A percentile compares a stretch with the other conserved stretches of the same genome.
Evolutionary conservation across 192 early-diverging fungal genomes (phyloP).

Genomic region (Rhizoclosmatium globosum): DNA sequence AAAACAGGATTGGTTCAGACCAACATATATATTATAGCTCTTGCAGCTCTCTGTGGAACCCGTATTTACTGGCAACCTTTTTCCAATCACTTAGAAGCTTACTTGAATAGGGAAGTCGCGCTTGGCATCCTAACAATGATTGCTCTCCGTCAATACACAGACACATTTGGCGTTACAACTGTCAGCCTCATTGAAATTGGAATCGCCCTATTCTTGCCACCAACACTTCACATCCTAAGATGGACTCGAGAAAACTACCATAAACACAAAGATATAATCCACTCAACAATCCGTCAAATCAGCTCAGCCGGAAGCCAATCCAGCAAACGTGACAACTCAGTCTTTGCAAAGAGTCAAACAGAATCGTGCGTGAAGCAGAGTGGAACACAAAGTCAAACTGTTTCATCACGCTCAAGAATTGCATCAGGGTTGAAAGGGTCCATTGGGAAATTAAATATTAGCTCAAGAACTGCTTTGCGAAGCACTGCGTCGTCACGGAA

Average conservation of each 20-base stretch:
- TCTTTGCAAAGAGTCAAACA: no score
- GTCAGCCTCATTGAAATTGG: not conserved
- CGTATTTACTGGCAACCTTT: constrained; percentile 30
- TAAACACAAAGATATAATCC: not conserved
- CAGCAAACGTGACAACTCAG: no score
- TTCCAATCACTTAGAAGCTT: constrained; percentile 18
- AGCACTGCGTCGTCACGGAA: no score
- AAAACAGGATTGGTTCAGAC: not conserved
- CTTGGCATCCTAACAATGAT: constrained; percentile 20
- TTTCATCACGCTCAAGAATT: no score
- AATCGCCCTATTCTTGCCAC: not conserved
- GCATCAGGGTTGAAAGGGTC: no score
- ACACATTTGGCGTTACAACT: not conserved
- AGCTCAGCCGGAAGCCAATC: no score
- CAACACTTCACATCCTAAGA: not conserved
- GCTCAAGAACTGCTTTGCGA: no score
- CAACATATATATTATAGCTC: constrained; percentile 7
- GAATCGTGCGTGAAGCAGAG: no score
- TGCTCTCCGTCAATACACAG: constrained; percentile 20
- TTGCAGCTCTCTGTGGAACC: constrained; percentile 6
- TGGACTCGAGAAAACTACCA: not conserved
- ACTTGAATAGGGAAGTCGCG: not conserved
- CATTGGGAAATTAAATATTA: no score
- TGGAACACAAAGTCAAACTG: no score
- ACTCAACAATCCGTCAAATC: not conserved